These are phyloP conservation scores for Kwoniella bestiolae DNA, from an alignment of 768 basidiomycete species.

Conservation along the genomic window DNA sequence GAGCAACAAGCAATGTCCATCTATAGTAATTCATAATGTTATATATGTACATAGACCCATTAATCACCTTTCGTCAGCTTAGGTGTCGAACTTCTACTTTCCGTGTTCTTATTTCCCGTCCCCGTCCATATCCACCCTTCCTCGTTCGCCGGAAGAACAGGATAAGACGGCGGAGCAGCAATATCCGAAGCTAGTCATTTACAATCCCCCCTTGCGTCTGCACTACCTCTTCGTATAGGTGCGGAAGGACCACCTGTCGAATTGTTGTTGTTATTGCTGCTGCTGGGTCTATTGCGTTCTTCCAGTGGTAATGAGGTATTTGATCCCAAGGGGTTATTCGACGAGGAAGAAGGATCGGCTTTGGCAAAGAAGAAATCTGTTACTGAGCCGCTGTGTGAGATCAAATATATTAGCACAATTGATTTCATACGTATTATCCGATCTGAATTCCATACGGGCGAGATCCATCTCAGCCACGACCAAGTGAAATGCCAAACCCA, in stretches of 20 bases:
- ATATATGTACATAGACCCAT: not conserved
- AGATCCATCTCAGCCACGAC: too few relatives aligned
- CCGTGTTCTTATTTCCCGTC: not conserved
- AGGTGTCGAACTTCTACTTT: constrained; percentile 11
- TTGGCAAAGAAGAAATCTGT: constrained; percentile 57
- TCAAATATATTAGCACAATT: too few relatives aligned
- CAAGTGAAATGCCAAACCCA: constrained; percentile 34
- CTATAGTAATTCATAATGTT: not conserved
- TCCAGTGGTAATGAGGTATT: constrained; percentile 3
- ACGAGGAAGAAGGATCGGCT: constrained; percentile 32
- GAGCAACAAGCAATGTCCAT: too few relatives aligned
- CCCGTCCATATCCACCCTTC: constrained; percentile 12
- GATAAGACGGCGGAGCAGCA: not conserved
- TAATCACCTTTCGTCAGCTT: constrained; percentile 11
- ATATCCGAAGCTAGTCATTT: constrained; percentile 1
- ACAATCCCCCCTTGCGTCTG: not conserved
- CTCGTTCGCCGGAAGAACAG: not conserved
- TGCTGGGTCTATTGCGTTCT: constrained; percentile 8
- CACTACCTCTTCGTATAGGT: not conserved
- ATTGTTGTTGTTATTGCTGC: too few relatives aligned
- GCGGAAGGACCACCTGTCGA: not conserved
- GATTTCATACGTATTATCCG: too few relatives aligned
- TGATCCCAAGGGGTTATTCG: not conserved
- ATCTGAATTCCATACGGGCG: too few relatives aligned
- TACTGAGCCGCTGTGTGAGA: constrained; percentile 55